These are phyloP conservation scores for Penicillium tannophilum DNA, from an alignment of 495 filamentous ascomycete genomes.

Conservation along the genomic window DNA sequence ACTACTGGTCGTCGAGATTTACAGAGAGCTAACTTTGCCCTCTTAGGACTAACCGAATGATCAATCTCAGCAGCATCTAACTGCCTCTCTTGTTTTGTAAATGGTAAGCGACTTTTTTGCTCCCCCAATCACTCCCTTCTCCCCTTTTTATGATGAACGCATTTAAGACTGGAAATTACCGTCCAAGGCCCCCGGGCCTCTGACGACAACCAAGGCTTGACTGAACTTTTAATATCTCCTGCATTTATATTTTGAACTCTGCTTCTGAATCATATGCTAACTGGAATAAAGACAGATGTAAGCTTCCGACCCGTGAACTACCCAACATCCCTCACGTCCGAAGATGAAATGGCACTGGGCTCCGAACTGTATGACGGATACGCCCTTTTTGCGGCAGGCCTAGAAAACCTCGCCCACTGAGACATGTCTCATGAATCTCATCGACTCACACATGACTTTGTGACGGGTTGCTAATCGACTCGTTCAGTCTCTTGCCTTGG, in stretches of 20 bases:
- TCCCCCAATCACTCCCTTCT: conserved; percentile 2
- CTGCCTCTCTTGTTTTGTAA: background rate
- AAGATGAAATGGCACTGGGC: conserved; percentile 99
- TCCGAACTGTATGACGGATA: conserved; percentile 88
- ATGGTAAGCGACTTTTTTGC: conserved; percentile 30
- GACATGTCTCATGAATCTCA: conserved; percentile 28
- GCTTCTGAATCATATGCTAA: conserved; percentile 26
- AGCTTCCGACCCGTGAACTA: conserved; percentile 23
- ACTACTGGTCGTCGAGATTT: conserved; percentile 16
- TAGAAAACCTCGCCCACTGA: conserved; percentile 99
- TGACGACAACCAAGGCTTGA: conserved; percentile 89
- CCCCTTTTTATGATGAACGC: conserved; percentile 62
- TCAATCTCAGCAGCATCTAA: background rate
- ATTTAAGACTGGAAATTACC: conserved; percentile 98
- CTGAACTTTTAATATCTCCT: conserved; percentile 57
- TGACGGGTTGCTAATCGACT: conserved; percentile 38
- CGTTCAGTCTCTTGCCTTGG: conserved; percentile 18
- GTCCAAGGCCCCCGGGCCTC: conserved; percentile 77
- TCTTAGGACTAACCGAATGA: conserved; percentile 25
- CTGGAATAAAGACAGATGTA: conserved; percentile 35
- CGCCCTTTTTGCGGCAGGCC: conserved; percentile 95
- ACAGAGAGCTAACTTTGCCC: conserved; percentile 32
- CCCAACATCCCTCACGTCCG: conserved; percentile 25
- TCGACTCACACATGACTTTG: conserved; percentile 22
- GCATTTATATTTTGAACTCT: conserved; percentile 13